A percentile compares a stretch with the other conserved stretches of the same genome.
These are phyloP conservation scores for Thelephora terrestris DNA, from an alignment of 1,284 basidiomycete genomes.

Conservation along the genomic window DNA sequence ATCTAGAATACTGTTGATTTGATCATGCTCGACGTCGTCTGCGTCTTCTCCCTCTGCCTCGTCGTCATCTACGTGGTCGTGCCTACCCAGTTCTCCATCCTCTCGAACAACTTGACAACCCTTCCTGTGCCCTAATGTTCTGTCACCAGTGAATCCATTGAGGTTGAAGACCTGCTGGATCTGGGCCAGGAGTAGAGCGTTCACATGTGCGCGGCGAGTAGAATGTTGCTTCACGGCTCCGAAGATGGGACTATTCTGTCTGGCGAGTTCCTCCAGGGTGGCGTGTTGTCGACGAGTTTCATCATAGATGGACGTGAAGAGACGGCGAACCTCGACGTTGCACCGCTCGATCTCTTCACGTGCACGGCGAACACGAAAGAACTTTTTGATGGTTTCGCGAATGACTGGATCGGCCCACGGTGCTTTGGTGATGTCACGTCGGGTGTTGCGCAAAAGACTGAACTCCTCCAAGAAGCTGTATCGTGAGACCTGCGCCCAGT, in stretches of 20 bases:
- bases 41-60: constrained; percentile 2
- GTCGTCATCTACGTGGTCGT: neutral
- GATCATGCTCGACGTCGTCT: neutral
- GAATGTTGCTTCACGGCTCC: constrained; percentile 6
- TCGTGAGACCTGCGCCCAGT: constrained; percentile 20
- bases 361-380: constrained; percentile 21
- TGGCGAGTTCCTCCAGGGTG: neutral
- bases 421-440: constrained; percentile 18
- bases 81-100: neutral
- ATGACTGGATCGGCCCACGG: constrained; percentile 21
- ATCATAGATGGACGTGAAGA: constrained; percentile 18
- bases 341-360: constrained; percentile 22
- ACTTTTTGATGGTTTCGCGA: constrained; percentile 17
- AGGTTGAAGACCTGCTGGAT: constrained; percentile 7
- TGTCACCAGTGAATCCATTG: constrained; percentile 5
- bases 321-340: constrained; percentile 22
- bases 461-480: constrained; percentile 28
- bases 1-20: neutral
- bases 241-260: neutral
- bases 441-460: constrained; percentile 22
- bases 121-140: neutral
- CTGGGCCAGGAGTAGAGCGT: constrained; percentile 4
- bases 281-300: constrained; percentile 10
- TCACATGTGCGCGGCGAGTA: constrained; percentile 5
- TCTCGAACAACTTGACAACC: no score